Conservation (phyloP, 2,329 filamentous ascomycete species). For the Paracorniculantispora psalliotae region DNA sequence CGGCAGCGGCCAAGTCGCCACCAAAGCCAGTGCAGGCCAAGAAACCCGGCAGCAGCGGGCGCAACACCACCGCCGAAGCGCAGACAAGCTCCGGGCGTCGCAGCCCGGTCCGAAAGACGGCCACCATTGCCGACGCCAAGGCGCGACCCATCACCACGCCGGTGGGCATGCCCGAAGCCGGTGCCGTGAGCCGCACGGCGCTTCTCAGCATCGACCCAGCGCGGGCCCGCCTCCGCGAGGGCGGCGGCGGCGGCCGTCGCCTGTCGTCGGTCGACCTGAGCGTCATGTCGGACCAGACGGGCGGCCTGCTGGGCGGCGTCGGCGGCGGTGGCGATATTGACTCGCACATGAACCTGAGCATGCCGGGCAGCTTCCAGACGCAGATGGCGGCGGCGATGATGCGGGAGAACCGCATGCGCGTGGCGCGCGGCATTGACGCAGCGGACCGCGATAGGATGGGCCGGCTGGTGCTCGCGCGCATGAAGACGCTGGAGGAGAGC, state of each 20-base stretch:
- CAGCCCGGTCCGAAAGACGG: conserved; percentile 42
- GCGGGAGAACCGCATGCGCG: conserved; percentile 48
- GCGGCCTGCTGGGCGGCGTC: conserved; percentile 49
- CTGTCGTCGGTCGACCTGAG: conserved; percentile 66
- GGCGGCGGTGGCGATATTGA: no score
- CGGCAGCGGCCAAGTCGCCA: conserved; percentile 42
- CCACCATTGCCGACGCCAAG: conserved; percentile 41
- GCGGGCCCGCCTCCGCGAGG: conserved; percentile 32
- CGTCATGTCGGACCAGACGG: conserved; percentile 66
- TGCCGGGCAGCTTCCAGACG: conserved; percentile 74
- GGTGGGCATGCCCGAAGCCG: conserved; percentile 29
- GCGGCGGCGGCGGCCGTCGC: conserved; percentile 30
- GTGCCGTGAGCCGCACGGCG: conserved; percentile 36
- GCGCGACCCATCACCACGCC: conserved; percentile 54
- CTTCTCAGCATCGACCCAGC: conserved; percentile 47
- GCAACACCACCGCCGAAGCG: conserved; percentile 20
- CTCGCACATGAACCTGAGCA: conserved; percentile 55
- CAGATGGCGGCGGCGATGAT: conserved; percentile 72
- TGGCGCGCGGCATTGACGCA: conserved; percentile 31
- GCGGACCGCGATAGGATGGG: conserved; percentile 64
- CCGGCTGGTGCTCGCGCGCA: conserved; percentile 76
- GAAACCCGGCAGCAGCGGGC: conserved; percentile 35
- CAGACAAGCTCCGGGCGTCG: conserved; percentile 23
- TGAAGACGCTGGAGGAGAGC: conserved; percentile 89
- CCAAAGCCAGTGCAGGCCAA: conserved; percentile 25